A percentile compares a stretch with the other conserved stretches of the same genome.
These are phyloP conservation scores for Hippophae tibetana DNA, from an alignment of 306 rosid genomes.

Conservation along the genomic window DNA sequence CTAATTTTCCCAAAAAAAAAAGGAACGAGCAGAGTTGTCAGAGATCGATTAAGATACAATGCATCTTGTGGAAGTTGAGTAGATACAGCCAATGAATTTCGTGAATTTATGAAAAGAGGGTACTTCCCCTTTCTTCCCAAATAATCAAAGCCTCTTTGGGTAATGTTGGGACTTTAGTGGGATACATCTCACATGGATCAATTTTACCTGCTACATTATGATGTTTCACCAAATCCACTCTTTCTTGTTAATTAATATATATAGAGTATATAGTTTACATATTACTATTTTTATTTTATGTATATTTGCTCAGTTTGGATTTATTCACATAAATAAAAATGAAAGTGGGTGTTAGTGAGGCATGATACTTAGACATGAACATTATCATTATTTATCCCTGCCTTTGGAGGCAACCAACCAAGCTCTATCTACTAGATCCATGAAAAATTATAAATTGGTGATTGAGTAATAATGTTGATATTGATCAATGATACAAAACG, in stretches of 20 bases:
- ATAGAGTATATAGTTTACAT: background rate
- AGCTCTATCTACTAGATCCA: background rate
- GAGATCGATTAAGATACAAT: slow-evolving; percentile 35
- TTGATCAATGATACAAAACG: background rate
- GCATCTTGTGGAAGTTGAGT: slow-evolving; percentile 20
- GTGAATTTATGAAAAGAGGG: slow-evolving; percentile 10
- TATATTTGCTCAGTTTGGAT: slow-evolving; percentile 1
- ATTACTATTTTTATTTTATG: background rate
- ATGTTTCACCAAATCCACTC: slow-evolving; percentile 4
- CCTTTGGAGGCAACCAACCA: slow-evolving; percentile 60
- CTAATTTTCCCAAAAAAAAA: background rate
- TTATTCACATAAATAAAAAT: background rate
- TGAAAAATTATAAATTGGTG: too few relatives aligned
- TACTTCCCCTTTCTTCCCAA: background rate
- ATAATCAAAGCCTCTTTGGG: slow-evolving; percentile 16
- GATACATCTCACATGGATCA: slow-evolving; percentile 39
- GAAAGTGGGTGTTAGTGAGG: slow-evolving; percentile 31
- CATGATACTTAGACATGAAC: slow-evolving; percentile 67
- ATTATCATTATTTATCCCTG: slow-evolving; percentile 45
- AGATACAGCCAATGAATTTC: slow-evolving; percentile 8
- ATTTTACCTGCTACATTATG: slow-evolving; percentile 10
- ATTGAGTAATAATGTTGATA: too few relatives aligned
- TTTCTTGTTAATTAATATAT: background rate
- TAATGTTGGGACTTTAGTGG: slow-evolving; percentile 34
- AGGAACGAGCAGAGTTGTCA: slow-evolving; percentile 27